Evolutionary conservation across 2,329 filamentous ascomycete species (phyloP), one percentile per base, ranked within the genome.

Genomic region (Hypoxylon sp.): DNA sequence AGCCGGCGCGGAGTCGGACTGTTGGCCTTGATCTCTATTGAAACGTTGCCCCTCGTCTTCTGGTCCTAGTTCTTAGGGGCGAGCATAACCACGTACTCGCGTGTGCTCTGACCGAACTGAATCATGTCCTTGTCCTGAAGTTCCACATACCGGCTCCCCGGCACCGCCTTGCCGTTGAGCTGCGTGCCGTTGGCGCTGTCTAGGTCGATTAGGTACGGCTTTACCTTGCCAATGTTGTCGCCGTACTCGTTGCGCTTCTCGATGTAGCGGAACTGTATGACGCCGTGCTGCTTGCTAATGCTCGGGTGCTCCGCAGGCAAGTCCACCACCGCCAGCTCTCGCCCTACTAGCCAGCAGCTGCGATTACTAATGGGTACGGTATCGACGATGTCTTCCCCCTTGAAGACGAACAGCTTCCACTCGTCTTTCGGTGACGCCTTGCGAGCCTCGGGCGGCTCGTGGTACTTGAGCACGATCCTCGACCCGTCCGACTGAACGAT

Each of bases 51-150:
- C 46, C 37, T 35, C 27, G 1, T 15, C 42, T 71, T 65, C 37
- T 35, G 24, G 1, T 15, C 42, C 71, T 65, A 83, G 41, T 77
- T 73, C 46, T 75, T 76, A 2, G 82, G 81, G 29, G 84, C 82
- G 56, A 97, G 82, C 91, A 98, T 95, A 58, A 98, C 75, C n/a
- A 99, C 92, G 74, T 98, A 99, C 76, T 99, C 95, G 68, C 92
- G 85, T 57, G 90, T 89, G 72, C 92, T 97, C 58, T 90, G 83
- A 8, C 93, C 95, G 76, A 99, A 96, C 70, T 86, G 86, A 55
- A 99, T 74, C 72, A 99, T 86, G 74, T 99, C 95, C 77, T 92
- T 93, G 73, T 95, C 89, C 72, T 88, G 84, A 53, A 98, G 76
- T 75, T 99, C 94, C 48, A 97, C 78, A 74, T 92, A 99, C 60